Base-by-base conservation (phyloP, 768 basidiomycete genomes). In the Tremella yokohamensis region DNA sequence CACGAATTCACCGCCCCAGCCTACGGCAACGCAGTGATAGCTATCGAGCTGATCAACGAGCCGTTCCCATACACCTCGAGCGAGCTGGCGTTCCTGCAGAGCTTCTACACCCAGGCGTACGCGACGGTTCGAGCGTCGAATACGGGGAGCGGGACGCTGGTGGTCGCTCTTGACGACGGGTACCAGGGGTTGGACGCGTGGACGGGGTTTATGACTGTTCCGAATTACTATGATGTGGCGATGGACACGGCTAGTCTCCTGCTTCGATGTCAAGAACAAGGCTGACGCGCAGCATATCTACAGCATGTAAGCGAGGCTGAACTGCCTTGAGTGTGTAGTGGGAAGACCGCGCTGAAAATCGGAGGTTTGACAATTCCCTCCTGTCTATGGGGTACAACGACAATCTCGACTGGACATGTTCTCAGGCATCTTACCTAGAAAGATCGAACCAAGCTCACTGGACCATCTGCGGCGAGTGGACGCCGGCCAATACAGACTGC, bases 381-480 rank as follows among this genome's bases (percentile, higher is more conserved):
- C 26, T 52, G 18, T 19, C 22, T 11, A 52, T 52, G 51, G 71
- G 71, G 0, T 76, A 76, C 47, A 62, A 57, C 16, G 64, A 63
- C 20, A 67, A 70, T 34, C 60, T 76, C 22, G 24, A 66, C 13
- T 69, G 66, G 61, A 66, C 56, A 38, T 76, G 75, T 57, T 54
- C 61, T 15, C 66, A 64, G 50, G 40, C 48, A 0, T 59, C 62
- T 8, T 62, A 64, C 38, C 62, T 74, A 6, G 44, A 51, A 22
- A 45, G 50, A 3, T 69, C 69, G 3, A 63, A 76, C 49, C 53
- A 83, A 9, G 85, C 85, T 61, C 81, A 92, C 24, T 90, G 89
- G 90, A 81, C 84, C 15, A 80, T 91, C 44, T 89, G 91, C 22
- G 90, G 91, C 40, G 91, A 96, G 78, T 96, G 88, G 85, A 84